These are phyloP conservation scores for Fusarium longipes DNA, from an alignment of 2,329 filamentous ascomycete species.

Conservation along the genomic window DNA sequence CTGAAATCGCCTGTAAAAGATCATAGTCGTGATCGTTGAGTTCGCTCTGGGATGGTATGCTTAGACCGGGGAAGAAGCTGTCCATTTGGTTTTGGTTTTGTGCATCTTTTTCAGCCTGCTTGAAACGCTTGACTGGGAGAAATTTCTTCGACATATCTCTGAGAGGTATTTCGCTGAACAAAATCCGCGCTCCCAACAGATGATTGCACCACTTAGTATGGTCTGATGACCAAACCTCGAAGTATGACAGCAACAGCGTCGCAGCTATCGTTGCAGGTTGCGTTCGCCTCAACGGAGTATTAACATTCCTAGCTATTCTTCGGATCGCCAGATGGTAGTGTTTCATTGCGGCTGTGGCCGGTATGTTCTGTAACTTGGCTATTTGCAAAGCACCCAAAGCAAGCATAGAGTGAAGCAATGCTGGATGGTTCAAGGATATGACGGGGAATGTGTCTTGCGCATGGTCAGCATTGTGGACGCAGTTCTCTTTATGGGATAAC, in stretches of 20 bases:
- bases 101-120: slow-evolving; percentile 50
- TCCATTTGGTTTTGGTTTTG: slow-evolving; percentile 52
- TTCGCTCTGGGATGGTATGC: slow-evolving; percentile 33
- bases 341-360: slow-evolving; percentile 83
- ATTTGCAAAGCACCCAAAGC: slow-evolving; percentile 90
- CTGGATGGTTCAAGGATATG: slow-evolving; percentile 85
- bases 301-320: slow-evolving; percentile 79
- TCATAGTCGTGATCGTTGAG: slow-evolving; percentile 56
- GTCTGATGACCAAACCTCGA: slow-evolving; percentile 94
- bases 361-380: slow-evolving; percentile 79
- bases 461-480: slow-evolving; percentile 36
- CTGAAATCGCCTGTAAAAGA: slow-evolving; percentile 57
- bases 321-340: slow-evolving; percentile 91
- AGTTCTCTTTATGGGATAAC: slow-evolving; percentile 41
- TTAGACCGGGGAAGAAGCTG: slow-evolving; percentile 43
- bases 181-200: slow-evolving; percentile 82
- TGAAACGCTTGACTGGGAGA: slow-evolving; percentile 67
- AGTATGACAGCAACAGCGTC: slow-evolving; percentile 86
- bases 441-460: slow-evolving; percentile 79
- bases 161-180: slow-evolving; percentile 86
- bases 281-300: slow-evolving; percentile 73
- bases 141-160: slow-evolving; percentile 77
- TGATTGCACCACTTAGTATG: slow-evolving; percentile 97
- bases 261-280: slow-evolving; percentile 88
- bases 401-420: slow-evolving; percentile 88